These are phyloP conservation scores for Physaria fendleri DNA, from an alignment of 345 rosid genomes.

Conservation along the genomic window DNA sequence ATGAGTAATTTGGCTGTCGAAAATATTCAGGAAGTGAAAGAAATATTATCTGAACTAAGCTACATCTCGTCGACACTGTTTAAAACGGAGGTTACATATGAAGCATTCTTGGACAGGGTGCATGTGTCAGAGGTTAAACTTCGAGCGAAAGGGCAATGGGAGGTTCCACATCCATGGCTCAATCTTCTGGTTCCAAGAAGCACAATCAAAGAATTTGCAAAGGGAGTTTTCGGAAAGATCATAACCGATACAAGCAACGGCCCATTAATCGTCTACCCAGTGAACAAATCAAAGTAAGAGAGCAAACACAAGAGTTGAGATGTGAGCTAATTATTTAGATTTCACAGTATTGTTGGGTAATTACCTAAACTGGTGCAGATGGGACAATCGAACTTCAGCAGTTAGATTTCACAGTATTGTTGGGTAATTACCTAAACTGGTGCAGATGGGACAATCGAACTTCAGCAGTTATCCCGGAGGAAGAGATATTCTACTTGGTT, in stretches of 20 bases:
- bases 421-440: too few species aligned
- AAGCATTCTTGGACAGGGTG: slow-evolving; percentile 86
- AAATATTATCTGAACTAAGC: slow-evolving; percentile 48
- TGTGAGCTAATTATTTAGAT: too few species aligned
- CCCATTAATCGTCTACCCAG: slow-evolving; percentile 87
- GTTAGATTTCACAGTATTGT: too few species aligned
- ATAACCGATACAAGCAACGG: slow-evolving; percentile 85
- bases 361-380: too few species aligned
- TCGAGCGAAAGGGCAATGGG: slow-evolving; percentile 86
- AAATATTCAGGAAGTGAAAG: slow-evolving; percentile 55
- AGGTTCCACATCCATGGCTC: slow-evolving; percentile 98
- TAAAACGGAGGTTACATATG: slow-evolving; percentile 62
- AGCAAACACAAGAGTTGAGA: too few species aligned
- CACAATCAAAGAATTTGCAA: slow-evolving; percentile 56
- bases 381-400: slow-evolving; percentile 94
- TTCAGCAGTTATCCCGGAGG: slow-evolving; percentile 80
- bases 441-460: slow-evolving; percentile 96
- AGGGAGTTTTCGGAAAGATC: slow-evolving; percentile 68
- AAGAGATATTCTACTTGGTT: slow-evolving; percentile 84
- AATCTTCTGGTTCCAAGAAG: slow-evolving; percentile 88
- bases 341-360: too few species aligned
- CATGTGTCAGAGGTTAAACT: slow-evolving; percentile 79
- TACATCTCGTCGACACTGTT: slow-evolving; percentile 71
- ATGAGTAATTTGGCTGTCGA: background rate
- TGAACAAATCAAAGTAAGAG: slow-evolving; percentile 88